These are phyloP conservation scores for Mycena sp. DNA, from an alignment of 1,284 basidiomycete genomes.

Conservation along the genomic window DNA sequence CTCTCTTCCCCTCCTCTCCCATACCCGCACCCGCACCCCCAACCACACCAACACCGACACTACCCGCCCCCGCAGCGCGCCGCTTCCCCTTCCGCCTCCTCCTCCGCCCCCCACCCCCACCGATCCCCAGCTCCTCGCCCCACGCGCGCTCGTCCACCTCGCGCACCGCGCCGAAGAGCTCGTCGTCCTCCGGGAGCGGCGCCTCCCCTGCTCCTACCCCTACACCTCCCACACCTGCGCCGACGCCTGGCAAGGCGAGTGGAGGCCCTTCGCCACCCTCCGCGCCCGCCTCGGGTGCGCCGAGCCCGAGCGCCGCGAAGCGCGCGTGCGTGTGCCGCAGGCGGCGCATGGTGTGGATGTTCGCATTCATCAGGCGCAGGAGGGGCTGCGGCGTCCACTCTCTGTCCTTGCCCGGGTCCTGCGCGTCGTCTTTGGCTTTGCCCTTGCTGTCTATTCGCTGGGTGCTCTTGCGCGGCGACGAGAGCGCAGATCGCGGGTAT, in stretches of 20 bases:
- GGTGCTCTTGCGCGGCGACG: too few relatives aligned
- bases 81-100: background rate
- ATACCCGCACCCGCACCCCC: constrained; percentile 22
- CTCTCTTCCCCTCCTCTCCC: constrained; percentile 25
- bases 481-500: too few relatives aligned
- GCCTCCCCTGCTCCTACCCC: constrained; percentile 9
- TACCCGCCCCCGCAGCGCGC: background rate
- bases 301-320: constrained; percentile 63
- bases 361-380: constrained; percentile 73
- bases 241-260: too few relatives aligned
- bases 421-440: constrained; percentile 48
- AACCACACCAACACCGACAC: constrained; percentile 37
- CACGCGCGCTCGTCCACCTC: constrained; percentile 70
- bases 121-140: constrained; percentile 45
- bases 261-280: constrained; percentile 47
- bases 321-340: constrained; percentile 76
- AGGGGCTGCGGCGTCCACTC: constrained; percentile 59
- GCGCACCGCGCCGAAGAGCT: constrained; percentile 39
- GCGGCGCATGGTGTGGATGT: constrained; percentile 75
- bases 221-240: too few relatives aligned
- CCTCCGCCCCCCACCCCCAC: background rate
- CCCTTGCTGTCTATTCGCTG: constrained; percentile 33
- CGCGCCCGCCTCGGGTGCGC: constrained; percentile 47
- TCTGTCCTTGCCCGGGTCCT: constrained; percentile 27
- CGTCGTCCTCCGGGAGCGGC: constrained; percentile 41